These are phyloP conservation scores for Colletotrichum limetticola DNA, from an alignment of 2,329 filamentous ascomycete species.

Conservation along the genomic window DNA sequence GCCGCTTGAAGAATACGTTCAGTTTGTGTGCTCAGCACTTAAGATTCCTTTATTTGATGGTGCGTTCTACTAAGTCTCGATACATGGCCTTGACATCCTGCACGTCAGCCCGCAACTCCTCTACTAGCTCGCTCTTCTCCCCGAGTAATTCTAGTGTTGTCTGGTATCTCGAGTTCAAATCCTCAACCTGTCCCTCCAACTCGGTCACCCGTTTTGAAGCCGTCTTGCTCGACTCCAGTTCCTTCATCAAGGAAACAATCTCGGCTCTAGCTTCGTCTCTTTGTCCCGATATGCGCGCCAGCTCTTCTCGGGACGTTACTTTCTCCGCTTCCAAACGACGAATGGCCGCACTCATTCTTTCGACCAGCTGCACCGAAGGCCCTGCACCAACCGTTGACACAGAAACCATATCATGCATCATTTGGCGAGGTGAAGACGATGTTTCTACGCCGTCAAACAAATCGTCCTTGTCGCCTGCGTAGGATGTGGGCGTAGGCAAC, in stretches of 20 bases:
- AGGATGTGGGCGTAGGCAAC: conserved; percentile 51
- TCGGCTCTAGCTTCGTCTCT: conserved; percentile 92
- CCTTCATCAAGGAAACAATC: conserved; percentile 90
- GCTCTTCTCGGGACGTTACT: conserved; percentile 87
- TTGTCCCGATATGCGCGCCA: conserved; percentile 82
- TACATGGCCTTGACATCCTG: conserved; percentile 97
- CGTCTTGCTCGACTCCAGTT: conserved; percentile 76
- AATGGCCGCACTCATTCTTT: conserved; percentile 94
- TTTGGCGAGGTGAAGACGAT: conserved; percentile 72
- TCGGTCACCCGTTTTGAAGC: conserved; percentile 69
- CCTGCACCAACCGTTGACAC: conserved; percentile 91
- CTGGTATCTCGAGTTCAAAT: conserved; percentile 82
- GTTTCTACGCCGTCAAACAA: conserved; percentile 65
- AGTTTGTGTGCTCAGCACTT: not conserved
- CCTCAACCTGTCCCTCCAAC: conserved; percentile 75
- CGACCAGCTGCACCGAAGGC: conserved; percentile 93
- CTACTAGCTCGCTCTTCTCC: conserved; percentile 95
- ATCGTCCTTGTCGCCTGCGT: conserved; percentile 59
- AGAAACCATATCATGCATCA: conserved; percentile 86
- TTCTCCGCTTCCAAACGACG: conserved; percentile 92
- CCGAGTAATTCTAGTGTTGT: conserved; percentile 94
- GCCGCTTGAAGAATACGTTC: not conserved
- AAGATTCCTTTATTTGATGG: conserved; percentile 66
- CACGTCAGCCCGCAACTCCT: conserved; percentile 90
- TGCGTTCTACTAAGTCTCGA: conserved; percentile 88